Base-by-base conservation (phyloP, 2,329 filamentous ascomycete species). In the Monosporascus cannonballus region DNA sequence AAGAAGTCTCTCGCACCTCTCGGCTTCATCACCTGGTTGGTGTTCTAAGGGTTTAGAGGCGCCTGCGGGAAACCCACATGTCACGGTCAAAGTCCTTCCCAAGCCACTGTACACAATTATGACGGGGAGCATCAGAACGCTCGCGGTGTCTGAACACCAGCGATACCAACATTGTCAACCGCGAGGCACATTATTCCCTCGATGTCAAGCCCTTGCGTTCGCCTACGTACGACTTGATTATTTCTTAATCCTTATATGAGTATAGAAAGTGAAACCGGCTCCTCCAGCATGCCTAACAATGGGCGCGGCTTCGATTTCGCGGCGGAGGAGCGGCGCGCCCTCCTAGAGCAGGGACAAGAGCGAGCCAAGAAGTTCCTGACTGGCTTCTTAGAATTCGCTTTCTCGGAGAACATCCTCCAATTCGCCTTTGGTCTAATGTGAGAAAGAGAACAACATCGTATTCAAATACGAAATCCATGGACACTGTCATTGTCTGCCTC, bases 341-440 rank as follows among this genome's bases (percentile, higher is more conserved):
- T 84, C 25, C 71, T 80, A 36, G 73, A 73, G 47, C 69, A 73
- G 20, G 71, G 79, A 53, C 71, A 76, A 56, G 68, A 73, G 51
- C 71, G 71, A 50, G 77, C 79, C 24, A 71, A 73, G 56, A 73
- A 74, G 54, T 70, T 81, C 52, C 84, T 80, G 73, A 72, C 80
- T 36, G 84, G 83, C 39, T 90, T 90, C 65, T 67, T 84, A 59
- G 85, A 89, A 65, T 90, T 90, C 68, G 86, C 85, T 0, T 79
- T 89, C 51, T 81, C 86, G 57, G 86, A 87, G 53, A 89, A 90
- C 60, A 86, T 90, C 47, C 76, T 90, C 25, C 84, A 90, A 67
- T 86, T 90, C 54, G 87, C 87, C 17, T 84, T 90, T 60, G 87
- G 86, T 59, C 72, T 90, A 58, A 90, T 90, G 85, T 88, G 64